phyloP scores from a whole-genome alignment of 2,329 filamentous ascomycete species.

The Stemphylium beticola region DNA sequence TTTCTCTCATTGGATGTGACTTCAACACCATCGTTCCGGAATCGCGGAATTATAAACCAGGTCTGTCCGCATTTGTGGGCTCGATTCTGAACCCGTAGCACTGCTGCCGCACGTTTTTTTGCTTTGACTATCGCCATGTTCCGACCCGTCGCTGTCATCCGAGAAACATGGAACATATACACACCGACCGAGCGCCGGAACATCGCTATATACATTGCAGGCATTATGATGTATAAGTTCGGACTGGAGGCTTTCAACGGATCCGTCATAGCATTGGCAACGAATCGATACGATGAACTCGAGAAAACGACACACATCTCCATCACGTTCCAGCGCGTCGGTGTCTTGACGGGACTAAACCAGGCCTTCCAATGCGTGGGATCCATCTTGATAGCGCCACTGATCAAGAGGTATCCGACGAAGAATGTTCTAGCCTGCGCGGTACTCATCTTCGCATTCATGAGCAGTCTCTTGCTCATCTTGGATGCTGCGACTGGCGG shows the following conservation, averaged over 20 bases:
- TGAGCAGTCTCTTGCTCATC: conserved; percentile 57
- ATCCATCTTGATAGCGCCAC: conserved; percentile 58
- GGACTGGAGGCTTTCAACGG: conserved; percentile 60
- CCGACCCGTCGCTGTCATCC: conserved; percentile 30
- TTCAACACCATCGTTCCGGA: conserved; percentile 18
- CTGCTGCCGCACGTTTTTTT: conserved; percentile 17
- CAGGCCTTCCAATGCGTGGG: conserved; percentile 60
- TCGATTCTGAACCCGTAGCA: conserved; percentile 25
- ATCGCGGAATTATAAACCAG: conserved; percentile 31
- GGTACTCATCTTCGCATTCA: conserved; percentile 55
- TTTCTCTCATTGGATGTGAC: conserved; percentile 23
- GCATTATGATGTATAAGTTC: conserved; percentile 62
- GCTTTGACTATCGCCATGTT: conserved; percentile 22
- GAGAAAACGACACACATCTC: conserved; percentile 39
- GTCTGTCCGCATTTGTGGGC: conserved; percentile 26
- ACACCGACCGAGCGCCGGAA: conserved; percentile 51
- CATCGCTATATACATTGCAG: conserved; percentile 52
- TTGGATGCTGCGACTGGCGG: conserved; percentile 58
- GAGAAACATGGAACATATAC: conserved; percentile 45
- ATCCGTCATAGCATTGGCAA: conserved; percentile 57
- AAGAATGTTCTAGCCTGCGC: conserved; percentile 55
- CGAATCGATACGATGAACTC: conserved; percentile 58
- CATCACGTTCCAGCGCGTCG: conserved; percentile 57
- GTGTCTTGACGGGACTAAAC: conserved; percentile 57
- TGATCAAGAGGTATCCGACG: conserved; percentile 58